These are phyloP conservation scores for Tulasnella sp. DNA, from an alignment of 768 basidiomycete genomes.

Conservation along the genomic window DNA sequence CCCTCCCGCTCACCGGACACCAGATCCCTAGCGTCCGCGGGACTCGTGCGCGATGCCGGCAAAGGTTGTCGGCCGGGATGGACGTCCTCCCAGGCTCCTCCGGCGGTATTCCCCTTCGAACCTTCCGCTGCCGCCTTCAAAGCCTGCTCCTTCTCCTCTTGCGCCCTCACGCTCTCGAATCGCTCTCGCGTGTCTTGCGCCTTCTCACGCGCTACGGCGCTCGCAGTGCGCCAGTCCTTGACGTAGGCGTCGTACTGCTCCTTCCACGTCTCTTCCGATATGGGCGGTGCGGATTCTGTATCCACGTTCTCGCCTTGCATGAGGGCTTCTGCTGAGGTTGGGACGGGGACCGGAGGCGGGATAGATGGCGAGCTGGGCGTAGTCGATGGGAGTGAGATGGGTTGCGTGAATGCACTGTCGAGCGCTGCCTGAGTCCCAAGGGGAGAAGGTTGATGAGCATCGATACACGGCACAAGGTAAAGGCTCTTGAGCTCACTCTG, in stretches of 20 bases:
- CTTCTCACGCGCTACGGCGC: slow-evolving; percentile 59
- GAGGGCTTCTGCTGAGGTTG: slow-evolving; percentile 3
- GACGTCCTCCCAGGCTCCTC: slow-evolving; percentile 18
- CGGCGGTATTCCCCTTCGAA: slow-evolving; percentile 6
- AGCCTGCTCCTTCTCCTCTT: slow-evolving; percentile 29
- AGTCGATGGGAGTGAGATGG: slow-evolving; percentile 12
- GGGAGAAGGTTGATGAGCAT: neutral
- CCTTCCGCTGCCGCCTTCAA: neutral
- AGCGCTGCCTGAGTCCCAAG: neutral
- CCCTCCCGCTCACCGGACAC: slow-evolving; percentile 29
- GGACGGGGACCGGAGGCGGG: slow-evolving; percentile 7
- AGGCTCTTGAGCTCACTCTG: neutral
- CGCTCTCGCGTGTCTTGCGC: slow-evolving; percentile 53
- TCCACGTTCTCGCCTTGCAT: neutral
- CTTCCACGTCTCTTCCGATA: slow-evolving; percentile 45
- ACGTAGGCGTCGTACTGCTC: slow-evolving; percentile 57
- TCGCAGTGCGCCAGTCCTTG: slow-evolving; percentile 57
- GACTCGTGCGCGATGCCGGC: slow-evolving; percentile 24
- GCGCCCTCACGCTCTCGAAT: slow-evolving; percentile 57
- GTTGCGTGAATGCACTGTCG: slow-evolving; percentile 7
- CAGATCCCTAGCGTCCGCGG: slow-evolving; percentile 33
- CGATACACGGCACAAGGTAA: no score
- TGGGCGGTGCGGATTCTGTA: neutral
- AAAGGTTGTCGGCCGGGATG: slow-evolving; percentile 17
- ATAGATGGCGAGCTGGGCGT: slow-evolving; percentile 1